These are phyloP conservation scores for Eremothecium cymbalariae DNA, from an alignment of 1,139 yeast genomes.

Conservation along the genomic window DNA sequence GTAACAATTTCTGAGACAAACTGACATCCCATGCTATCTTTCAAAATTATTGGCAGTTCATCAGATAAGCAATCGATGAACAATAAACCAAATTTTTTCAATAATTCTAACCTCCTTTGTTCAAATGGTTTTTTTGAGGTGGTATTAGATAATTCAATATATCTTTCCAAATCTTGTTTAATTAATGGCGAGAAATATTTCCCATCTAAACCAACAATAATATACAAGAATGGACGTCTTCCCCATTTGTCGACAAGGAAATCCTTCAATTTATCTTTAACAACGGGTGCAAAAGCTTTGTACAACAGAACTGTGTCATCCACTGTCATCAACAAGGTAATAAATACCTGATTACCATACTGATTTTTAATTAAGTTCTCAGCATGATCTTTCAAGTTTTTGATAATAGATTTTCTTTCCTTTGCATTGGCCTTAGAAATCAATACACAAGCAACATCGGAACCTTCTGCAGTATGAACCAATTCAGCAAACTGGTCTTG, in stretches of 20 bases:
- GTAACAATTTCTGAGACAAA: conserved; percentile 68
- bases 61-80: conserved; percentile 50
- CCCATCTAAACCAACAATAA: conserved; percentile 72
- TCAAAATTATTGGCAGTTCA: conserved; percentile 43
- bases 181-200: conserved; percentile 72
- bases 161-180: conserved; percentile 50
- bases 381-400: conserved; percentile 64
- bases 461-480: conserved; percentile 91
- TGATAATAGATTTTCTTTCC: conserved; percentile 76
- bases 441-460: conserved; percentile 77
- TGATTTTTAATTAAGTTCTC: conserved; percentile 73
- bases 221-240: conserved; percentile 80
- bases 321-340: conserved; percentile 72
- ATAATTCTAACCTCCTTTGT: conserved; percentile 63
- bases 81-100: conserved; percentile 56
- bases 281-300: conserved; percentile 60
- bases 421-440: conserved; percentile 83
- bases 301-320: conserved; percentile 85
- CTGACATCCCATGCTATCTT: conserved; percentile 76
- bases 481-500: conserved; percentile 89
- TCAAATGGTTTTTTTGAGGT: conserved; percentile 83
- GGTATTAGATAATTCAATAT: conserved; percentile 56
- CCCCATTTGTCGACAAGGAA: conserved; percentile 67
- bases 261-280: conserved; percentile 49
- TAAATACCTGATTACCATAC: conserved; percentile 74